phyloP scores from a whole-genome alignment of 2,329 filamentous ascomycete genomes.

The Parastagonospora avenae region DNA sequence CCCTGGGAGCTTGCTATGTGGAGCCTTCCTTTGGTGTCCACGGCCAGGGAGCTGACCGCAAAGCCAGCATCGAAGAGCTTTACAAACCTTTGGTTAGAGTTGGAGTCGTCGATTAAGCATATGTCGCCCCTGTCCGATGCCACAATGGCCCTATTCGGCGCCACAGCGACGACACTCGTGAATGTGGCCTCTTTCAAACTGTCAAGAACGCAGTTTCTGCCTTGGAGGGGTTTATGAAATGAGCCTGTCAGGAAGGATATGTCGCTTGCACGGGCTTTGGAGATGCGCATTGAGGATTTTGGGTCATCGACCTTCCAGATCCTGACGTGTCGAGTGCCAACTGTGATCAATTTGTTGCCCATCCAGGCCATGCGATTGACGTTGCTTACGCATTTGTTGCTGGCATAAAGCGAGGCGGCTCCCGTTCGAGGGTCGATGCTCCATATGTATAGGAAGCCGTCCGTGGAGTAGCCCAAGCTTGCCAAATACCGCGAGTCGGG shows the following conservation, averaged over 20 bases:
- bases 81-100: slow-evolving; percentile 71
- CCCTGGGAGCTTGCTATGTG: slow-evolving; percentile 74
- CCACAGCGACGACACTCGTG: slow-evolving; percentile 74
- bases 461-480: slow-evolving; percentile 85
- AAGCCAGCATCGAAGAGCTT: slow-evolving; percentile 72
- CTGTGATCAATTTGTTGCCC: slow-evolving; percentile 79
- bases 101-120: slow-evolving; percentile 82
- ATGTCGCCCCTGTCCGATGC: slow-evolving; percentile 88
- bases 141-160: slow-evolving; percentile 75
- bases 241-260: slow-evolving; percentile 51
- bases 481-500: slow-evolving; percentile 84
- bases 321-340: slow-evolving; percentile 90
- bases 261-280: slow-evolving; percentile 43
- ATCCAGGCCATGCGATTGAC: slow-evolving; percentile 91
- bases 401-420: slow-evolving; percentile 77
- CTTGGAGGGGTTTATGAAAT: slow-evolving; percentile 70
- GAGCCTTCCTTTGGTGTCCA: slow-evolving; percentile 61
- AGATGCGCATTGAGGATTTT: slow-evolving; percentile 54
- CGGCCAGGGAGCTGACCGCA: slow-evolving; percentile 68
- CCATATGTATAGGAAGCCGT: slow-evolving; percentile 95
- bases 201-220: slow-evolving; percentile 86
- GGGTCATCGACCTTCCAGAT: slow-evolving; percentile 84
- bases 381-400: slow-evolving; percentile 89
- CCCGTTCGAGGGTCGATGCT: slow-evolving; percentile 81
- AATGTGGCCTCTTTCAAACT: slow-evolving; percentile 83